Conservation (phyloP, 2,329 filamentous ascomycete genomes). For the Aureobasidium leucospermi region DNA sequence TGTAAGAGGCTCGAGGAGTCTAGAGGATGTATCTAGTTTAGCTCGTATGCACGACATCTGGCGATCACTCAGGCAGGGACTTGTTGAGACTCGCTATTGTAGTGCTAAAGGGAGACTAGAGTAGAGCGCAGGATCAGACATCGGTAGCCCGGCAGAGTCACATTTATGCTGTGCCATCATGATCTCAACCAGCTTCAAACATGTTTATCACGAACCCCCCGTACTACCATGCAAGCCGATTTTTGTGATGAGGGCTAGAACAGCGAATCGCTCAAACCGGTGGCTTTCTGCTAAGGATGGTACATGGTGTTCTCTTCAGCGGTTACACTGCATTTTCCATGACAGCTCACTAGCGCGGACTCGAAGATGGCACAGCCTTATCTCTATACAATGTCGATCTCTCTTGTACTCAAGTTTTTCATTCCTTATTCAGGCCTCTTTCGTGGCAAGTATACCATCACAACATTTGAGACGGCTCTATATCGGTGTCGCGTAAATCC, state of each 20-base stretch:
- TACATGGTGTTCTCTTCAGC: neutral
- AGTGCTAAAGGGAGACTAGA: too few species aligned
- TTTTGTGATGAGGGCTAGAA: neutral
- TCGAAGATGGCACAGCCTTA: neutral
- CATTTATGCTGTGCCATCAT: neutral
- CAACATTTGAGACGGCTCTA: neutral
- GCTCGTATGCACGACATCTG: neutral
- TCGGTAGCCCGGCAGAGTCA: neutral
- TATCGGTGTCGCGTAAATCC: neutral
- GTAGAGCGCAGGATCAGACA: neutral
- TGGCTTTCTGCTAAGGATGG: neutral
- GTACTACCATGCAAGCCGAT: neutral
- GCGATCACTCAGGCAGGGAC: neutral
- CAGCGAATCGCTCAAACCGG: neutral
- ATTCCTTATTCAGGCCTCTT: too few species aligned
- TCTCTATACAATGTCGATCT: neutral
- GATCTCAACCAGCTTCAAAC: neutral
- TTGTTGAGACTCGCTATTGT: too few species aligned
- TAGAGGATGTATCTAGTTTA: neutral
- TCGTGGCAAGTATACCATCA: too few species aligned
- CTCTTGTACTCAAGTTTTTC: neutral
- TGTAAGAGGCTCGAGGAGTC: neutral
- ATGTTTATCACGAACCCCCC: neutral
- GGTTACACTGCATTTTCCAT: neutral
- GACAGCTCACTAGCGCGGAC: slow-evolving; percentile 2